A percentile compares a stretch with the other conserved stretches of the same genome.
Evolutionary conservation across 768 basidiomycete genomes (phyloP).

Genomic region (Rhodosporidiobolus sp.): DNA sequence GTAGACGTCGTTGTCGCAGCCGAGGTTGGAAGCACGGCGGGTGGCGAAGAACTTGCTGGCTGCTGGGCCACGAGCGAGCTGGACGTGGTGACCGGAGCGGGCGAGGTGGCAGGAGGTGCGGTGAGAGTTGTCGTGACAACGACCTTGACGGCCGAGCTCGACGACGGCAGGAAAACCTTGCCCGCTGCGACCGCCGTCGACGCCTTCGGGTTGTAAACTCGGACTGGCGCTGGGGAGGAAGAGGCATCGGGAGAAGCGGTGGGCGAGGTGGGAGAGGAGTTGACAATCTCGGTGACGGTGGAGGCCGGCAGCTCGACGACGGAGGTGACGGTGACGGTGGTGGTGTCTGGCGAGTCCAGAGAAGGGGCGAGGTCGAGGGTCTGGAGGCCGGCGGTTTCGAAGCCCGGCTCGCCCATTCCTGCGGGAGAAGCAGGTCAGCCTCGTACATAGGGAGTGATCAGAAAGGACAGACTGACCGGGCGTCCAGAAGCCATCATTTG

Average conservation of each 20-base stretch:
- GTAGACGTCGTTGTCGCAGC: too few relatives aligned
- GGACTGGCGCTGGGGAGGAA: background rate
- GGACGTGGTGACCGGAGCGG: too few relatives aligned
- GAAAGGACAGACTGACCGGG: background rate
- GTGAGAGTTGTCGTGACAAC: background rate
- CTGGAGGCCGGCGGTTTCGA: background rate
- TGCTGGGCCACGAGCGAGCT: too few relatives aligned
- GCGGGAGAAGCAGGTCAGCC: background rate
- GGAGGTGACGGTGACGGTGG: background rate
- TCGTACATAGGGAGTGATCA: too few relatives aligned
- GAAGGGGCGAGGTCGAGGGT: background rate
- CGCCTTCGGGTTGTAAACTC: background rate
- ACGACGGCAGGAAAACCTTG: too few relatives aligned
- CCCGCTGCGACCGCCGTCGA: background rate
- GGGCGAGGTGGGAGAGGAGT: background rate
- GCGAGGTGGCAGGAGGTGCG: too few relatives aligned
- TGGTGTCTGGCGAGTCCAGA: background rate
- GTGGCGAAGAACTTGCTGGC: background rate
- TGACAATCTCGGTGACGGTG: background rate
- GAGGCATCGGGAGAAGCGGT: too few relatives aligned
- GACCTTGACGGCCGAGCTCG: background rate
- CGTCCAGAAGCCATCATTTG: conserved; percentile 22
- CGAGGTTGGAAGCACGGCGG: too few relatives aligned
- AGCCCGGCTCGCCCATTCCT: conserved; percentile 8
- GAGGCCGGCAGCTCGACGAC: background rate